Evolutionary conservation across 768 basidiomycete species (phyloP).

Genomic region (Cystobasidiopsis lactophilus): DNA sequence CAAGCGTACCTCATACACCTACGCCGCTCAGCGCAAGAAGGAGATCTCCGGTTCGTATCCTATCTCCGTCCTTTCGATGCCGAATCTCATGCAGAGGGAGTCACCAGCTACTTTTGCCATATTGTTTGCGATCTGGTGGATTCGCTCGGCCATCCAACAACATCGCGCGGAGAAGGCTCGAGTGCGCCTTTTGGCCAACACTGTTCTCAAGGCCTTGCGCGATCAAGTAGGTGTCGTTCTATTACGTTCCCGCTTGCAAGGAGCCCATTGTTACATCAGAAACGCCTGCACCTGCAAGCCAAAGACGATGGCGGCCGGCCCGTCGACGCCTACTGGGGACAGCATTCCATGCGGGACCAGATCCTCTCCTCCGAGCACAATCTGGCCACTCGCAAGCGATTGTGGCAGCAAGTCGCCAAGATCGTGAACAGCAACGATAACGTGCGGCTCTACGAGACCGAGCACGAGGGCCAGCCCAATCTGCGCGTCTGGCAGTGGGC

Average conservation of each 20-base stretch:
- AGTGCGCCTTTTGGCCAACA: conserved; percentile 17
- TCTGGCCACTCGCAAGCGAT: conserved; percentile 36
- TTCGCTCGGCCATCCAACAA: background rate
- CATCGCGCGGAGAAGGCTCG: conserved; percentile 5
- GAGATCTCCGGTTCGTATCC: conserved; percentile 20
- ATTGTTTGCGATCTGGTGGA: background rate
- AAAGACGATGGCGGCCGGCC: conserved; percentile 62
- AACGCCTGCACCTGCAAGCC: conserved; percentile 33
- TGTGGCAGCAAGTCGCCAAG: conserved; percentile 67
- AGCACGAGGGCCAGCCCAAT: conserved; percentile 57
- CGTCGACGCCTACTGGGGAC: conserved; percentile 55
- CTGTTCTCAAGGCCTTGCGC: conserved; percentile 10
- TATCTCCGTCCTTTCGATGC: background rate
- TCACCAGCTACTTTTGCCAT: background rate
- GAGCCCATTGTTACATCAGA: no score
- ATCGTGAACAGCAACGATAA: conserved; percentile 80
- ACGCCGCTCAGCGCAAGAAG: conserved; percentile 22
- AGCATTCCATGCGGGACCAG: conserved; percentile 69
- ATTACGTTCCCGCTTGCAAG: no score
- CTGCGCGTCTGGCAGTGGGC: conserved; percentile 81
- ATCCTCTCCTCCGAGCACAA: conserved; percentile 64
- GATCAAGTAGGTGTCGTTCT: conserved; percentile 9
- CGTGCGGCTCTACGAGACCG: conserved; percentile 61
- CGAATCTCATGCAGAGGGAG: background rate
- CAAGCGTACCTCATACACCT: conserved; percentile 18